Evolutionary conservation across 225 moss, liverwort and hornwort species (phyloP), one percentile per base, ranked within the genome.

Genomic region (Neckera pumila): DNA sequence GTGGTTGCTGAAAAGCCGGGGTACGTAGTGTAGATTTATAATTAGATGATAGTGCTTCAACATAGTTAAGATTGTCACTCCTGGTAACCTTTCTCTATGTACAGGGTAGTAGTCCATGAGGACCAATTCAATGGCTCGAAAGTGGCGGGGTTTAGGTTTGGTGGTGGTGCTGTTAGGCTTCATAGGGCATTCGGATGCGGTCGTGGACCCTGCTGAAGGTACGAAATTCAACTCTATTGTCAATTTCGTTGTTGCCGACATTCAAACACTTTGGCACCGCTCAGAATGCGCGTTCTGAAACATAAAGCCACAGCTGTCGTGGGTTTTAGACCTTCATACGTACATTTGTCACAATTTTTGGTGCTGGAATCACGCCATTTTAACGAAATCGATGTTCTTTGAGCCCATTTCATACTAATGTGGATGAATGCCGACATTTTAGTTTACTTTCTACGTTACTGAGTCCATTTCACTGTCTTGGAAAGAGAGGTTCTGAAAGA

Each of bases 201-300:
- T 42, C 10, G 80, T 87, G 67, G 76, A 76, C 56, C 66, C 75
- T 14, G 62, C 51, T 69, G 91, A 91, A 91, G 89, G 91, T 91
- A 91, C 27, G 63, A 34, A 23, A 80, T n/a, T 62, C 65, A 42
- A n/a, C 38, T 79, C 57, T 78, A n/a, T 16, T 10, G 30, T 31
- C 47, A 47, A 31, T 12, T 74, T 74, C 31, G 47, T 74, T 11
- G 20, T 49, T 30, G 26, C 4, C 17, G n/a, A 17, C 11, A n/a
- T n/a, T 26, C 17, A 10, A 56, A 7, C 5, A 26, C 27, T 11
- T 53, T 1, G 27, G 26, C 27, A 79, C 17, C 54, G 38, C 78
- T 57, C 38, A 56, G 11, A 56, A 56, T 26, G 38, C 27, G 10
- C 7, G 3, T 16, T n/a, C 23, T 17, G 56, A 78, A 57, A 8